Evolutionary conservation across 306 rosid genomes (phyloP), one percentile per base, ranked within the genome.

Genomic region (Medicago ruthenica): DNA sequence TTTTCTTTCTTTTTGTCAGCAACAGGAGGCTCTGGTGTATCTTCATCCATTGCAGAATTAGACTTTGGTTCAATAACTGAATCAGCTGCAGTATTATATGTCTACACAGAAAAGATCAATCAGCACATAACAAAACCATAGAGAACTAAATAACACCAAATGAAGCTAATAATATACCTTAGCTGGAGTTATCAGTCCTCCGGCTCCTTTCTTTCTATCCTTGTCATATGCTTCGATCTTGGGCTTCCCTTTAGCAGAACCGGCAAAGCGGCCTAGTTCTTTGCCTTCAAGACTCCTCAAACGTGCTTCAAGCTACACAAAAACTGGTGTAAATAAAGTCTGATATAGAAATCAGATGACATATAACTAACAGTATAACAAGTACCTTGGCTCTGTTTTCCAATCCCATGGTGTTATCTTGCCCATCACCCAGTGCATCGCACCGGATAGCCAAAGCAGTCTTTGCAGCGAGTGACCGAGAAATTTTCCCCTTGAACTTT

Each of bases 161-260:
- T n/a, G 50, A 55, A 79, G 58, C 5, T 58, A 67, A 44, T 3
- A 65, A 67, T 81, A 75, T 22, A 88, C 99, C 93, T 92, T 95
- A 34, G 97, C 99, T 0, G 96, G 88, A 54, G 90, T 92, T 51
- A 95, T 88, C 71, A 95, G 78, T 39, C 85, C 96, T 6, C 92
- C 95, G 8, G 82, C 69, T 74, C 96, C 96, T 73, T 92, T 89
- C 97, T 95, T 95, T 65, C 85, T 37, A 79, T 92, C 99, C 89
- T 85, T 95, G 82, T 92, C 99, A 67, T 95, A 95, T 65, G 84
- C 89, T 87, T 92, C 93, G 7, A 95, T 92, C 83, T 84, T 90
- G 1, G 98, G 97, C 59, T 92, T 95, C 71, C 98, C 98, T 83
- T 90, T 95, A 50, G 97, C 89, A 12, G 99, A 95, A 62, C 97